Evolutionary conservation across 228 moss, liverwort and hornwort species (phyloP).

Genomic region (Sphagnum magellanicum): DNA sequence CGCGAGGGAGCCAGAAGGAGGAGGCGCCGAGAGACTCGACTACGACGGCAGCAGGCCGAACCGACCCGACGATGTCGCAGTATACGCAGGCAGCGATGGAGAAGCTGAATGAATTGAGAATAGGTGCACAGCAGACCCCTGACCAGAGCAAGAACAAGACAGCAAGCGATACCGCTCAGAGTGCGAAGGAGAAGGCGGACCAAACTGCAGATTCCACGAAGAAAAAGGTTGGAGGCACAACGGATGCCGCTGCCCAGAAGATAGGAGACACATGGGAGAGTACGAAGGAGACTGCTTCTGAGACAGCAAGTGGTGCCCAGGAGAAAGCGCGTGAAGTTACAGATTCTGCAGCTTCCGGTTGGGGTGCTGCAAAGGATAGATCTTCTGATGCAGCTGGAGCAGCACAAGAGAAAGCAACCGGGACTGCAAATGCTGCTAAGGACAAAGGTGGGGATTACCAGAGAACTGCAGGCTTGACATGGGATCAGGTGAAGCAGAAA

Average conservation of each 20-base stretch:
- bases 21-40: too few relatives aligned
- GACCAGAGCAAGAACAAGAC: slow-evolving; percentile 18
- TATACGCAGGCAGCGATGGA: slow-evolving; percentile 29
- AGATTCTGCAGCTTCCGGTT: slow-evolving; percentile 5
- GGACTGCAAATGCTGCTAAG: slow-evolving; percentile 4
- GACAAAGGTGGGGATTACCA: not conserved
- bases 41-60: too few relatives aligned
- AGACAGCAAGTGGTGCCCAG: slow-evolving; percentile 3
- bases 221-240: slow-evolving; percentile 1
- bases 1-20: not conserved
- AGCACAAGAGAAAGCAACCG: slow-evolving; percentile 6
- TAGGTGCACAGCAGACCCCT: slow-evolving; percentile 8
- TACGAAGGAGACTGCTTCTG: slow-evolving; percentile 21
- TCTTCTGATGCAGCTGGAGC: slow-evolving; percentile 7
- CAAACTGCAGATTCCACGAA: not conserved
- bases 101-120: slow-evolving; percentile 27
- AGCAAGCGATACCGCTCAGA: slow-evolving; percentile 20
- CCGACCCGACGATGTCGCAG: slow-evolving; percentile 10
- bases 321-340: not conserved
- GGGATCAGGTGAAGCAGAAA: slow-evolving; percentile 14
- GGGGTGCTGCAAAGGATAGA: slow-evolving; percentile 14
- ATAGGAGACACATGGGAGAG: slow-evolving; percentile 10
- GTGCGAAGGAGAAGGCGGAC: slow-evolving; percentile 16
- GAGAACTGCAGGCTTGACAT: slow-evolving; percentile 9
- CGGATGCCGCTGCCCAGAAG: slow-evolving; percentile 3